These are phyloP conservation scores for Millerago galiae DNA, from an alignment of 805 yeast genomes.

Conservation along the genomic window DNA sequence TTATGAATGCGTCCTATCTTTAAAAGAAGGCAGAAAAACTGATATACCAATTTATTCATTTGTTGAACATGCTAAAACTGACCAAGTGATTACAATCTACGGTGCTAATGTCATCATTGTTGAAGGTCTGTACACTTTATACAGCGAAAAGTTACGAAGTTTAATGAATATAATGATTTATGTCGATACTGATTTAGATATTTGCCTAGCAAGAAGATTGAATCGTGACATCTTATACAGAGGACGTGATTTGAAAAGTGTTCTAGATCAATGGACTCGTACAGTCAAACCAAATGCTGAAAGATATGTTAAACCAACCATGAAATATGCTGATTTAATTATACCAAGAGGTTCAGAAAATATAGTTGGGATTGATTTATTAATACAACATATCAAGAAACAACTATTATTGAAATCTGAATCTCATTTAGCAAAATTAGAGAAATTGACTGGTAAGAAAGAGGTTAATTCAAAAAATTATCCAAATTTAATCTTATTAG, in stretches of 20 bases:
- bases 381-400: conserved; percentile 71
- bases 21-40: conserved; percentile 66
- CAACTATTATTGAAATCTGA: conserved; percentile 61
- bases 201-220: conserved; percentile 84
- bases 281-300: conserved; percentile 93
- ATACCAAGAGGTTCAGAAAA: conserved; percentile 91
- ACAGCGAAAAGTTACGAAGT: conserved; percentile 59
- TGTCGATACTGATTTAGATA: conserved; percentile 91
- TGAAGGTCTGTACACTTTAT: conserved; percentile 85
- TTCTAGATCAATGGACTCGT: conserved; percentile 81
- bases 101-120: conserved; percentile 92
- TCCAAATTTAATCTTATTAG: conserved; percentile 24
- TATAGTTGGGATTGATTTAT: conserved; percentile 67
- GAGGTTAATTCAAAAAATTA: conserved; percentile 19
- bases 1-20: conserved; percentile 50
- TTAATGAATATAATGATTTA: conserved; percentile 82
- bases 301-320: conserved; percentile 64
- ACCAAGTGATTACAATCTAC: conserved; percentile 66
- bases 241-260: conserved; percentile 78
- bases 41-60: conserved; percentile 70
- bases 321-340: conserved; percentile 75
- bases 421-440: conserved; percentile 59
- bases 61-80: conserved; percentile 49
- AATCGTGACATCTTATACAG: conserved; percentile 81
- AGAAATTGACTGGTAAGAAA: conserved; percentile 42